These are phyloP conservation scores for Ceriops tagal DNA, from an alignment of 345 rosid species.

Conservation along the genomic window DNA sequence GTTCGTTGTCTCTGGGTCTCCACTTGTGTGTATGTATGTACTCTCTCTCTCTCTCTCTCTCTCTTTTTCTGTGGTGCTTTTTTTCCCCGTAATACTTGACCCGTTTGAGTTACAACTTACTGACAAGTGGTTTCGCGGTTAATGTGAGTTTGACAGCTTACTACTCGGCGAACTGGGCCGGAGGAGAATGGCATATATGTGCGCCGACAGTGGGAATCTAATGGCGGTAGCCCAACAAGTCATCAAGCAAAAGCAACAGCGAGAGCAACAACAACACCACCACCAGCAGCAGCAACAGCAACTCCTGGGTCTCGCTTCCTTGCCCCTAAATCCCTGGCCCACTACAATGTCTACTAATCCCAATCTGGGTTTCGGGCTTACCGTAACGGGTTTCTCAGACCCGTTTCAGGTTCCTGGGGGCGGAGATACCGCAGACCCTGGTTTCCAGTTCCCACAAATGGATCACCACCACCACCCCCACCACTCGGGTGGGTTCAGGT, in stretches of 20 bases:
- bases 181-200: slow-evolving; percentile 82
- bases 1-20: slow-evolving; percentile 24
- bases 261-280: slow-evolving; percentile 42
- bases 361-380: slow-evolving; percentile 36
- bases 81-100: background rate
- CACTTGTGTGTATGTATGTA: slow-evolving; percentile 13
- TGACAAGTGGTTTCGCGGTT: slow-evolving; percentile 2
- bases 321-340: slow-evolving; percentile 52
- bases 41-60: slow-evolving; percentile 4
- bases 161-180: slow-evolving; percentile 35
- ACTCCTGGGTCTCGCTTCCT: slow-evolving; percentile 40
- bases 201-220: slow-evolving; percentile 88
- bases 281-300: slow-evolving; percentile 50
- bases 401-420: slow-evolving; percentile 49
- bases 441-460: slow-evolving; percentile 55
- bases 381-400: slow-evolving; percentile 54
- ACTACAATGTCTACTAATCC: slow-evolving; percentile 8
- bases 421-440: slow-evolving; percentile 44
- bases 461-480: slow-evolving; percentile 29
- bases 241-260: slow-evolving; percentile 87
- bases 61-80: slow-evolving; percentile 3
- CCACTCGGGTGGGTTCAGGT: slow-evolving; percentile 47
- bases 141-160: slow-evolving; percentile 29
- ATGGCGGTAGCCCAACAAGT: slow-evolving; percentile 98
- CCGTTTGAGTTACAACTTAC: slow-evolving; percentile 3